Percentiles rank a stretch among this genome's conserved stretches.
Evolutionary conservation across 345 rosid genomes (phyloP).

Genomic region (Eucalyptus albens): DNA sequence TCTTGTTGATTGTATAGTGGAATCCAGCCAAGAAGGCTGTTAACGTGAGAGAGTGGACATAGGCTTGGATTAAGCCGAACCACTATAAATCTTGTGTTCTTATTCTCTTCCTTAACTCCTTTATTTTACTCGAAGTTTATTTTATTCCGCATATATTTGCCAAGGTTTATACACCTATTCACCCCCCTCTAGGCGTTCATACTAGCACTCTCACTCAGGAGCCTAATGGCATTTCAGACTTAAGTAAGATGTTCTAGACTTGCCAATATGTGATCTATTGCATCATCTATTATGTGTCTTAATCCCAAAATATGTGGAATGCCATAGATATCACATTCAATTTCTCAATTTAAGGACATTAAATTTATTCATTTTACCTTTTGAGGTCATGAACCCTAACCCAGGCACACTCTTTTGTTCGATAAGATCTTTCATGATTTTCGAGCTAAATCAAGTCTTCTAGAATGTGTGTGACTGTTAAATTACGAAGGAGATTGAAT

Average conservation of each 20-base stretch:
- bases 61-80: too few species aligned
- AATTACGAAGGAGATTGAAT: background rate
- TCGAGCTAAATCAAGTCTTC: background rate
- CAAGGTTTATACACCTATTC: too few species aligned
- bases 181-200: too few species aligned
- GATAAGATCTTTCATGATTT: background rate
- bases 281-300: background rate
- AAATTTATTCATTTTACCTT: background rate
- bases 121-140: too few species aligned
- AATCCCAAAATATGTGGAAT: background rate
- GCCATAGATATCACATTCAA: background rate
- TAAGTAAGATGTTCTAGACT: conserved; percentile 48
- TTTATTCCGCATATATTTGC: too few species aligned
- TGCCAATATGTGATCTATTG: conserved; percentile 27
- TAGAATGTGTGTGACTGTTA: background rate
- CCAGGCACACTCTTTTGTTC: background rate
- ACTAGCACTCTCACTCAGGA: too few species aligned
- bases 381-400: background rate
- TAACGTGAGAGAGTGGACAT: too few species aligned
- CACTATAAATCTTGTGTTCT: too few species aligned
- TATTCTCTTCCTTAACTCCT: too few species aligned
- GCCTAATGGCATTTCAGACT: conserved; percentile 29
- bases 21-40: too few species aligned
- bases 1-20: too few species aligned
- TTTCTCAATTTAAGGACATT: background rate